These are phyloP conservation scores for Rickenella mellea DNA, from an alignment of 768 basidiomycete genomes.

Conservation along the genomic window DNA sequence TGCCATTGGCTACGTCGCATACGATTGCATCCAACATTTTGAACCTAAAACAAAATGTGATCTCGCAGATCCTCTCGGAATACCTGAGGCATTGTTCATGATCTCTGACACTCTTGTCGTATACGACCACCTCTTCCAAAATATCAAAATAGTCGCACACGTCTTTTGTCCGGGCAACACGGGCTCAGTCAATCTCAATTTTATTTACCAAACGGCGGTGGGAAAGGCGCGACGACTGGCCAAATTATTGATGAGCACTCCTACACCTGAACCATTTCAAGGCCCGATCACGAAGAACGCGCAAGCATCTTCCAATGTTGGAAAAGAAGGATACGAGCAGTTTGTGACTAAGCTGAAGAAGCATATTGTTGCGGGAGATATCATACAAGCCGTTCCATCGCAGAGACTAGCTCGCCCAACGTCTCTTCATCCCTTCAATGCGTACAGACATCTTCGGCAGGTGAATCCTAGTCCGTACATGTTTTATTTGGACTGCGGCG, in stretches of 20 bases:
- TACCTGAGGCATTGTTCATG: slow-evolving; percentile 97
- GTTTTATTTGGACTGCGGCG: slow-evolving; percentile 95
- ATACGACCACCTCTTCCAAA: slow-evolving; percentile 96
- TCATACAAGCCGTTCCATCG: slow-evolving; percentile 97
- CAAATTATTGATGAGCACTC: slow-evolving; percentile 43
- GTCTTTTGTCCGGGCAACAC: slow-evolving; percentile 76
- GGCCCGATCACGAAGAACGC: slow-evolving; percentile 51
- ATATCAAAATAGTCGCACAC: slow-evolving; percentile 91
- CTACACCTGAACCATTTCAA: slow-evolving; percentile 60
- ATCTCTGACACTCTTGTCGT: slow-evolving; percentile 90
- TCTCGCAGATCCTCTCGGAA: slow-evolving; percentile 68
- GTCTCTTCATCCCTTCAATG: slow-evolving; percentile 91
- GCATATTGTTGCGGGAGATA: slow-evolving; percentile 92
- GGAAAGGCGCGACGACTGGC: slow-evolving; percentile 77
- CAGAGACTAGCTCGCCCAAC: slow-evolving; percentile 85
- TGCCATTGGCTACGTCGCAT: slow-evolving; percentile 94
- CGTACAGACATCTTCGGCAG: slow-evolving; percentile 85
- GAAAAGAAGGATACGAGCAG: slow-evolving; percentile 81
- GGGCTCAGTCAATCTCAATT: slow-evolving; percentile 58
- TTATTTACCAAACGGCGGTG: slow-evolving; percentile 84
- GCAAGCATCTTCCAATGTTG: slow-evolving; percentile 80
- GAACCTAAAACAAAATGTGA: slow-evolving; percentile 84
- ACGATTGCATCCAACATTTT: slow-evolving; percentile 94
- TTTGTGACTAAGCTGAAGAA: slow-evolving; percentile 91
- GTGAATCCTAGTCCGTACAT: slow-evolving; percentile 98